Evolutionary conservation across 1,284 basidiomycete species (phyloP), one percentile per base, ranked within the genome.

Genomic region (Leccinum fuscescens): DNA sequence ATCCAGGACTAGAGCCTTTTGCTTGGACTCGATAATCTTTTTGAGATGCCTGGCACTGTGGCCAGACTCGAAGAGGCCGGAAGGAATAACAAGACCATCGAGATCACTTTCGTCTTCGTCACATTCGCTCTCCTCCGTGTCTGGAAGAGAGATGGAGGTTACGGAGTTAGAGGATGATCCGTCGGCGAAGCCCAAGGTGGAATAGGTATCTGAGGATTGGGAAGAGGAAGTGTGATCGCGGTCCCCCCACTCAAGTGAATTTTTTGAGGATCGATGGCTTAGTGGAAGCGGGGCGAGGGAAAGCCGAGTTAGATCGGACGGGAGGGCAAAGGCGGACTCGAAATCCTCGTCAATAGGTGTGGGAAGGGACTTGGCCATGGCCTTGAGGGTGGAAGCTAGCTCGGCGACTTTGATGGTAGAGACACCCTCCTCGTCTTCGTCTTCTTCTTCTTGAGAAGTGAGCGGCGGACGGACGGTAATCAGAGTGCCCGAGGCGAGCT

Each of bases 171-270:
- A 90, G 7, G 87, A 85, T 4, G 85, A 89, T 37, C 82, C 82
- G 66, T 86, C 86, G 55, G 85, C 82, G 64, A 92, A 88, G 54
- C 89, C 88, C 44, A 92, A 80, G 42, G 85, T 81, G 39, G 89
- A 92, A 67, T 89, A 91, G 5, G 90, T 83, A 71, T 92, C 90
- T 24, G 90, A 93, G 14, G 90, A 92, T 67, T 90, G 87, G 3
- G 90, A 92, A 11, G 90, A 91, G 1, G 82, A 85, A 2, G 90
- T 89, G 57, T 89, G 84, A 68, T 92, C 89, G 72, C 85, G 88
- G 76, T 92, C 90, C 37, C 88, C 87, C 89, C 90, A 92, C 75
- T 92, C 89, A 27, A 92, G 79, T 1, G 90, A 92, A 56, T 84
- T 84, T 76, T 91, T 92, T 60, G 90, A 92, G 9, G 86, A 82